Conservation (phyloP, 345 rosid genomes). For the Moricandia arvensis region DNA sequence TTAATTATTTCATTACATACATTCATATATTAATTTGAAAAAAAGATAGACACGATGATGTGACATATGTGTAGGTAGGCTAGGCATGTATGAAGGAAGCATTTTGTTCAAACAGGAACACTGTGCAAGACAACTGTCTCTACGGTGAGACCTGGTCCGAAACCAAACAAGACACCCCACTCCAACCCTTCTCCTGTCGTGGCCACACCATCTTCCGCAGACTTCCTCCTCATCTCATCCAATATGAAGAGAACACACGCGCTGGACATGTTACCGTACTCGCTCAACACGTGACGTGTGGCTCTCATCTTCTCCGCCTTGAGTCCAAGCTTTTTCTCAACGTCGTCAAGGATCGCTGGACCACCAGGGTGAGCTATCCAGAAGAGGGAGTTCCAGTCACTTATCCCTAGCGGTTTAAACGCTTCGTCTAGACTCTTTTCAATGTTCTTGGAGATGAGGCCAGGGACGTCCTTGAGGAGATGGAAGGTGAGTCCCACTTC, state of each 20-base stretch:
- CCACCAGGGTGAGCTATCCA: slow-evolving; percentile 89
- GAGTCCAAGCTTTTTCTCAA: slow-evolving; percentile 55
- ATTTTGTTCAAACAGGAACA: slow-evolving; percentile 34
- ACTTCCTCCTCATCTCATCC: slow-evolving; percentile 78
- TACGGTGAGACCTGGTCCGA: slow-evolving; percentile 81
- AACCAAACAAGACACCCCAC: slow-evolving; percentile 84
- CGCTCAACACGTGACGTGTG: slow-evolving; percentile 58
- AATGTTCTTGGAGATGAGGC: slow-evolving; percentile 63
- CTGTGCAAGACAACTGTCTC: slow-evolving; percentile 80
- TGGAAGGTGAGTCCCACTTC: slow-evolving; percentile 74
- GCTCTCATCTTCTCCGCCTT: slow-evolving; percentile 58
- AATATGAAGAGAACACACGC: slow-evolving; percentile 74
- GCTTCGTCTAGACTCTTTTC: slow-evolving; percentile 70
- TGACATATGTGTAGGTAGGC: slow-evolving; percentile 13
- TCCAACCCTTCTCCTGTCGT: slow-evolving; percentile 82
- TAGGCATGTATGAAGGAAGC: background rate
- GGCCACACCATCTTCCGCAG: slow-evolving; percentile 47
- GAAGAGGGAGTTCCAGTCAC: slow-evolving; percentile 77
- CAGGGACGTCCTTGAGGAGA: slow-evolving; percentile 63
- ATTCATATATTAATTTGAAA: background rate
- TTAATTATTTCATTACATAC: slow-evolving; percentile 13
- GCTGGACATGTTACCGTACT: slow-evolving; percentile 82
- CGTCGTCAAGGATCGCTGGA: slow-evolving; percentile 61
- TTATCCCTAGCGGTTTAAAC: slow-evolving; percentile 64
- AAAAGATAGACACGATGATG: background rate